phyloP scores from a whole-genome alignment of 768 basidiomycete genomes.

The Termitomyces sp. region DNA sequence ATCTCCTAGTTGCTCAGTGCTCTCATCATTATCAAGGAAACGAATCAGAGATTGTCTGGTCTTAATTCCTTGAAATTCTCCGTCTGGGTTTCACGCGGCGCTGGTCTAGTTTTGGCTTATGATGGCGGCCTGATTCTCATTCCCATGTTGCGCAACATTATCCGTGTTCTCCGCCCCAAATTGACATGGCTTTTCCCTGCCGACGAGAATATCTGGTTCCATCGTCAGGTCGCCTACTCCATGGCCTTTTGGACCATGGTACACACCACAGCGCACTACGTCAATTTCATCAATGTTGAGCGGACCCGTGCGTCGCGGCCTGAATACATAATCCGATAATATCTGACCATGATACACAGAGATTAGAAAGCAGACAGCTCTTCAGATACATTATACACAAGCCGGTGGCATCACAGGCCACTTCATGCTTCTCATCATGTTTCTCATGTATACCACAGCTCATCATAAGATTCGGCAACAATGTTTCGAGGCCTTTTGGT shows the following conservation, averaged over 20 bases:
- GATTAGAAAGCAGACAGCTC: constrained; percentile 73
- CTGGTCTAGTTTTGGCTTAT: constrained; percentile 85
- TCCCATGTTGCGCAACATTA: constrained; percentile 86
- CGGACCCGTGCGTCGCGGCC: constrained; percentile 59
- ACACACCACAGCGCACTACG: constrained; percentile 91
- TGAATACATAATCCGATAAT: background rate
- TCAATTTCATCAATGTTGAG: constrained; percentile 92
- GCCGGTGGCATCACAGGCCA: constrained; percentile 93
- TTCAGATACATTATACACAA: constrained; percentile 85
- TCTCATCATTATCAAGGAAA: constrained; percentile 35
- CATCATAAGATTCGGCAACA: constrained; percentile 84
- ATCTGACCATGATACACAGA: constrained; percentile 40
- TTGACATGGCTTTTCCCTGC: constrained; percentile 84
- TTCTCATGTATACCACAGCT: constrained; percentile 90
- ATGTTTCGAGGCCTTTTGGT: constrained; percentile 97
- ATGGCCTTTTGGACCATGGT: constrained; percentile 93
- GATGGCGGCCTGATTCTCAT: constrained; percentile 84
- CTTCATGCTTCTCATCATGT: constrained; percentile 92
- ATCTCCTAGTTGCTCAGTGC: background rate
- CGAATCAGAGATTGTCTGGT: constrained; percentile 59
- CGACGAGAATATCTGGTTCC: constrained; percentile 96
- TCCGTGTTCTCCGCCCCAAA: constrained; percentile 78
- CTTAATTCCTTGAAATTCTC: constrained; percentile 81
- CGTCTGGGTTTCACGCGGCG: constrained; percentile 89
- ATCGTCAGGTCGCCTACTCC: constrained; percentile 91